These are phyloP conservation scores for Capronia epimyces DNA, from an alignment of 2,329 filamentous ascomycete species.

Conservation along the genomic window DNA sequence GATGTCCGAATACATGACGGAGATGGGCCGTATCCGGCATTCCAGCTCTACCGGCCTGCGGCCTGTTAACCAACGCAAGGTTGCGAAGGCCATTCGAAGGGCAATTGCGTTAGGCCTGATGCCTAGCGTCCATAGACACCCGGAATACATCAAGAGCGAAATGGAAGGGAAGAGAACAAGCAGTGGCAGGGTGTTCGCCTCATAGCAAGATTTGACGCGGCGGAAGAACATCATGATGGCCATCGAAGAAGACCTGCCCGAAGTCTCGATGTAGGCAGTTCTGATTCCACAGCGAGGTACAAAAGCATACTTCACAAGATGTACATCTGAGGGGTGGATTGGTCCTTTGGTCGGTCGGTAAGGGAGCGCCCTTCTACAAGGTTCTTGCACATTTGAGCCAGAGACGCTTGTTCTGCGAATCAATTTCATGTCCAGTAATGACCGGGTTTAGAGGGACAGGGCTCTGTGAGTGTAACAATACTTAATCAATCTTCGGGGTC, in stretches of 20 bases:
- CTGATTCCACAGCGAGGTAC: no score
- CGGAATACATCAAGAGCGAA: slow-evolving; percentile 61
- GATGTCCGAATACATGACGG: slow-evolving; percentile 80
- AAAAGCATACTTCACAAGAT: no score
- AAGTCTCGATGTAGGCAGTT: no score
- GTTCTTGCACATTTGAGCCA: no score
- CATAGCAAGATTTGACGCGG: neutral
- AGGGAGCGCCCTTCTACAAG: no score
- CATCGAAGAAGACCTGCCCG: neutral
- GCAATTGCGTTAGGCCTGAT: slow-evolving; percentile 86
- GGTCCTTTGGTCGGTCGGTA: no score
- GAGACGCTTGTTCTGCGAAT: no score
- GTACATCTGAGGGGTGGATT: no score
- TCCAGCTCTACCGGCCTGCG: slow-evolving; percentile 70
- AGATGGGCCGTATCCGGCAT: slow-evolving; percentile 78
- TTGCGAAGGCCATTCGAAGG: slow-evolving; percentile 86
- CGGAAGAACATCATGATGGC: neutral
- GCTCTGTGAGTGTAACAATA: no score
- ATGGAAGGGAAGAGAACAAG: slow-evolving; percentile 29
- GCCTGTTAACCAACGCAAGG: slow-evolving; percentile 83
- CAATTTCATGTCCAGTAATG: no score
- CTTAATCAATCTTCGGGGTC: no score
- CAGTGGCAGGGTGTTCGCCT: slow-evolving; percentile 11
- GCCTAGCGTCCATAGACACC: slow-evolving; percentile 84
- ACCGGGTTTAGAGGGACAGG: no score